A percentile compares a stretch with the other conserved stretches of the same genome.
Conservation (phyloP, 257 asterid species). For the Lantana camara region DNA sequence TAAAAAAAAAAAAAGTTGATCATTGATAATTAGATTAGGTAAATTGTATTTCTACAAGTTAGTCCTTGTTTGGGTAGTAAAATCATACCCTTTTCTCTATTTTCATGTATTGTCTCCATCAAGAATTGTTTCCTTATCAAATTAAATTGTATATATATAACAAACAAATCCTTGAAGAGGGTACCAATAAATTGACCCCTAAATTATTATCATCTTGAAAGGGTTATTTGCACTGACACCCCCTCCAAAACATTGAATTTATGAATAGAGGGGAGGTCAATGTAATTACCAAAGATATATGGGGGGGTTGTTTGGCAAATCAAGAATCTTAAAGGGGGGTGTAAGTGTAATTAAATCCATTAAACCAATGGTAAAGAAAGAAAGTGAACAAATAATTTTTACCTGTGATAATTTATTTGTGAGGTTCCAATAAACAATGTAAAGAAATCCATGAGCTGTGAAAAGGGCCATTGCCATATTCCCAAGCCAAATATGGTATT, state of each 20-base stretch:
- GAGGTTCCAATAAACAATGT: slow-evolving; percentile 73
- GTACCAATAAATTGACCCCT: not conserved
- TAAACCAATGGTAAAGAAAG: not conserved
- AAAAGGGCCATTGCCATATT: slow-evolving; percentile 69
- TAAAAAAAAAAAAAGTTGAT: too few relatives aligned
- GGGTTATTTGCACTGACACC: too few relatives aligned
- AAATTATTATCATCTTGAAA: too few relatives aligned
- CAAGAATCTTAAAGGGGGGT: too few relatives aligned
- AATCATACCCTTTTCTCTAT: not conserved
- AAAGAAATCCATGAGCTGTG: slow-evolving; percentile 71
- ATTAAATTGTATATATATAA: not conserved
- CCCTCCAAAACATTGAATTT: too few relatives aligned
- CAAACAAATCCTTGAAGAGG: not conserved
- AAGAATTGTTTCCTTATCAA: slow-evolving; percentile 13
- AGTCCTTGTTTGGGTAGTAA: not conserved
- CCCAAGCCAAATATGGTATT: slow-evolving; percentile 92
- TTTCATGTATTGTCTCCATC: slow-evolving; percentile 7
- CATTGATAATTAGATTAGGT: too few relatives aligned
- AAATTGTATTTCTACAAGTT: too few relatives aligned
- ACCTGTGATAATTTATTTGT: slow-evolving; percentile 80
- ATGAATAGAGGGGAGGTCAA: too few relatives aligned
- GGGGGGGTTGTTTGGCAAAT: too few relatives aligned
- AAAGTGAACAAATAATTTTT: slow-evolving; percentile 3
- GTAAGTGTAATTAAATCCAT: too few relatives aligned
- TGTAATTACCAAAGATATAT: too few relatives aligned